phyloP scores from a whole-genome alignment of 2,329 filamentous ascomycete genomes.

The Xylaria sp. region DNA sequence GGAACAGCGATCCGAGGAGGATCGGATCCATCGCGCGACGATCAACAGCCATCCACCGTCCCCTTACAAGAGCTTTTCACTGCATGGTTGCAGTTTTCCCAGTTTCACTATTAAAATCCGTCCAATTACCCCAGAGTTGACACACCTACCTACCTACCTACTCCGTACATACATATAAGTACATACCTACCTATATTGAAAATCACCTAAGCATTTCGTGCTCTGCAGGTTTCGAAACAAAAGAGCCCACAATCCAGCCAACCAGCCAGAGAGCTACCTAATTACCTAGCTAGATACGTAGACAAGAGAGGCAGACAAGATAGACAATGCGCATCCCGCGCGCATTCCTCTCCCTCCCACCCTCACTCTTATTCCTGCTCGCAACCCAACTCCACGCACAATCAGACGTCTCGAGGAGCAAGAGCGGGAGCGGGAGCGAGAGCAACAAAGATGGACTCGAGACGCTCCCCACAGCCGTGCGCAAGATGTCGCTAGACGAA shows the following conservation, averaged over 20 bases:
- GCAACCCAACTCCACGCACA: constrained; percentile 53
- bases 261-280: constrained; percentile 5
- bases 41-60: constrained; percentile 14
- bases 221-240: not conserved
- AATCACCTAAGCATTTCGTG: not conserved
- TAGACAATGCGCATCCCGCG: constrained; percentile 26
- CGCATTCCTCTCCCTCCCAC: constrained; percentile 36
- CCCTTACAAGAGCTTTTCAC: constrained; percentile 5
- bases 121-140: not conserved
- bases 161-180: no score
- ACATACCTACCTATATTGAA: not conserved
- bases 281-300: no score
- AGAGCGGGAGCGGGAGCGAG: not conserved
- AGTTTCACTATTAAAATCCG: not conserved
- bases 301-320: not conserved
- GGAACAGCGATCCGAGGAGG: constrained; percentile 8
- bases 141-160: not conserved
- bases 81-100: not conserved
- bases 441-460: constrained; percentile 39
- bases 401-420: constrained; percentile 2
- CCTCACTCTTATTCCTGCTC: constrained; percentile 56
- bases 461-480: constrained; percentile 68
- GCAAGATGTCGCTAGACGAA: constrained; percentile 77
- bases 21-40: constrained; percentile 6
- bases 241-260: not conserved